Evolutionary conservation across 257 asterid species (phyloP), one percentile per base, ranked within the genome.

Genomic region (Dorcoceras hygrometricum): DNA sequence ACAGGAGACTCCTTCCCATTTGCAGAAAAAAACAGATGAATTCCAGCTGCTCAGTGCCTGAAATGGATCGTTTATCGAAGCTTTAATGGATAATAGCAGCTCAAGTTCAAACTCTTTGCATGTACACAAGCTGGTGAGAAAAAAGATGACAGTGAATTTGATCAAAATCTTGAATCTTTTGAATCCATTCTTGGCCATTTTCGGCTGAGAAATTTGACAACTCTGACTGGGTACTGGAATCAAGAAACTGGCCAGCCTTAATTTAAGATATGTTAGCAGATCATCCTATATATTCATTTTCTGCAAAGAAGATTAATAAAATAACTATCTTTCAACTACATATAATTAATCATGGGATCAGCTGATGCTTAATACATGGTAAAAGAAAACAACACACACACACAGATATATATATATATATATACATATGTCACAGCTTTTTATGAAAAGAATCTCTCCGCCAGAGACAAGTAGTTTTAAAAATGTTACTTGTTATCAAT

Each of bases 1-100:
- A 58, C 98, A 91, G 14, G 85, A 76, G 73, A 91, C 70, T 55
- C 98, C 98, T 12, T 57, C 69, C 96, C 96, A 91, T 25, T 72
- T 69, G 81, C 98, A 91, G 72, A 68, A 29, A 10, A 84, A 32
- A n/a, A 71, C 22, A n/a, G 91, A 81, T 0, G 87, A 67, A 54
- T 82, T 79, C 98, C 98, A 91, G 78, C 9, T 77, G 59, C 75
- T 69, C 18, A 89, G 87, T 16, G 78, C 43, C 20, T 68, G 71
- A 36, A 76, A 62, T 23, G 78, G 91, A 80, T 87, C 95, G 2
- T 23, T 77, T 57, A 87, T 48, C 0, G 89, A 82, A 63, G 79
- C 66, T 75, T 89, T 89, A 67, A 87, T 22, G 4, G 82, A 79
- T 27, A 79, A 53, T 58, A 91, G 90, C 8, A 82, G 77, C 23